Percentiles rank a stretch among this genome's conserved stretches.
Evolutionary conservation across 306 rosid genomes (phyloP).

Genomic region (Abrus pulchellus): DNA sequence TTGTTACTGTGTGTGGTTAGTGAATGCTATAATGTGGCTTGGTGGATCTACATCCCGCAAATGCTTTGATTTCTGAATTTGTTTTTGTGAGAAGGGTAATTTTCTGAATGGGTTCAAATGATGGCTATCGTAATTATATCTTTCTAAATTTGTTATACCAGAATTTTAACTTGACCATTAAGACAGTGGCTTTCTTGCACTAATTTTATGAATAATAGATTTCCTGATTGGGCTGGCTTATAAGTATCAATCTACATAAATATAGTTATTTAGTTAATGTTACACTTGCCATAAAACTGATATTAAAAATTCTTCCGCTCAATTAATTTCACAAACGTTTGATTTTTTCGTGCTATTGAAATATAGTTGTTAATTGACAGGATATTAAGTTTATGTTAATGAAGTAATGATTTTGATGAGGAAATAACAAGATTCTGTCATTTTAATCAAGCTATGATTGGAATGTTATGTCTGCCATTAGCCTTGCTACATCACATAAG

Average conservation of each 20-base stretch:
- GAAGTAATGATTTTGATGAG: constrained; percentile 31
- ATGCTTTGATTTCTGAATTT: constrained; percentile 9
- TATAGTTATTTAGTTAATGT: neutral
- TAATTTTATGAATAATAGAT: constrained; percentile 6
- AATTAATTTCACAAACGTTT: neutral
- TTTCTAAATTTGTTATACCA: constrained; percentile 4
- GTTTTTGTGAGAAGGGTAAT: no score
- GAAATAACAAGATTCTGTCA: constrained; percentile 13
- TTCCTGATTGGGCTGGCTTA: neutral
- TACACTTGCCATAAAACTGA: neutral
- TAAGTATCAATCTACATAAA: neutral
- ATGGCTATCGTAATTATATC: no score
- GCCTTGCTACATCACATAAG: constrained; percentile 21
- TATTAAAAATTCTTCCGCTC: neutral
- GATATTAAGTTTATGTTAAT: constrained; percentile 16
- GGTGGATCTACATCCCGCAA: constrained; percentile 29
- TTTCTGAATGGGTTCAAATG: no score
- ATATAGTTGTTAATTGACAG: neutral
- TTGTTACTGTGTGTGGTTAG: neutral
- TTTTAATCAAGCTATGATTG: constrained; percentile 1
- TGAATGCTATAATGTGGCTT: constrained; percentile 11
- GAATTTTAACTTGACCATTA: constrained; percentile 1
- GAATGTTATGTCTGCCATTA: constrained; percentile 34
- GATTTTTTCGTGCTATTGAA: neutral
- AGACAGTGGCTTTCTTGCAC: constrained; percentile 8